Base-by-base conservation (phyloP, 768 basidiomycete genomes). In the Amanita muscaria region DNA sequence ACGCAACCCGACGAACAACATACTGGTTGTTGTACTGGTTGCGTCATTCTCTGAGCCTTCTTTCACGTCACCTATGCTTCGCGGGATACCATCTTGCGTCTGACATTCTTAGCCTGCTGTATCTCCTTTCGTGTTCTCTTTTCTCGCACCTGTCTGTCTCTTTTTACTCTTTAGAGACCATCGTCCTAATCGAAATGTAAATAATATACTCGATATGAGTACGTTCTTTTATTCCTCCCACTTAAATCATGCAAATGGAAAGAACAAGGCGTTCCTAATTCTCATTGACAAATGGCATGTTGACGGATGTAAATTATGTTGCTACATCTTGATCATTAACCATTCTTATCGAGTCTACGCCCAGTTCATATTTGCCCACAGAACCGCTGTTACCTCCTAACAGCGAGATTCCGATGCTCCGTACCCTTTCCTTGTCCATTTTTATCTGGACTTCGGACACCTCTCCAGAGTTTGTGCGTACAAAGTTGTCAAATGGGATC, bases 381-480 rank as follows among this genome's bases (percentile, higher is more conserved):
- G 78, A 67, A 11, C 80, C 76, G 44, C 84, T 80, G 44, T 87
- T 88, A 2, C 88, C 88, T 10, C 91, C 93, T 3, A 98, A 68
- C 12, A 97, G 64, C 1, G 88, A 88, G 27, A 97, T 83, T 1
- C 92, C 92, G 14, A 97, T 70, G 4, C 86, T 86, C 39, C 83
- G 73, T 12, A 98, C 64, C 35, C 74, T 77, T 40, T 87, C 80
- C 11, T 76, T 72, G 57, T 78, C 72, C 83, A 97, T 92, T 33
- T 63, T 62, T 19, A 92, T 77, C 51, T 88, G 83, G 25, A 74
- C 70, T 40, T 78, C 70, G 2, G 83, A 74, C 44, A 86, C 59
- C 56, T 86, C 77, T 0, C 86, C 86, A 1, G 74, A 68, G 46
- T 86, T 87, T 12, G 87, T 88, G 38, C 81, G 68, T 34, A 85